Evolutionary conservation across 495 filamentous ascomycete species (phyloP).

Genomic region (Neurospora tetrasperma): DNA sequence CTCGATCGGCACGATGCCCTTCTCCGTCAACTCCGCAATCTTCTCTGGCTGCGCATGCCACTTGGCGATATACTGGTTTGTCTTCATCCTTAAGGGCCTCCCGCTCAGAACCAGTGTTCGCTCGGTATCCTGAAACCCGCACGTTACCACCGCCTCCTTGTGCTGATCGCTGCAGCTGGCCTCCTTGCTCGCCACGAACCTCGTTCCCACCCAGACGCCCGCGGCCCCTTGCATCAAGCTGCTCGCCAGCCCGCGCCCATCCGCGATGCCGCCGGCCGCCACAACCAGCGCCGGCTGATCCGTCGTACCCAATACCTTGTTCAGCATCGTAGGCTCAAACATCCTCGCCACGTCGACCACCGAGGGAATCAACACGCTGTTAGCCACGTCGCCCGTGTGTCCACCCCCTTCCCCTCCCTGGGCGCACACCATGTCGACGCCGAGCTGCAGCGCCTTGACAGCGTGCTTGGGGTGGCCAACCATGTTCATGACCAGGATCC

Average conservation of each 20-base stretch:
- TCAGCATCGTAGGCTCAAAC: constrained; percentile 45
- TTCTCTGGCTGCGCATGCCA: constrained; percentile 69
- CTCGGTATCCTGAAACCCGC: constrained; percentile 62
- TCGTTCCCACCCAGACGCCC: constrained; percentile 77
- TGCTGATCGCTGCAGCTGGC: constrained; percentile 68
- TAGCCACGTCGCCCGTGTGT: constrained; percentile 69
- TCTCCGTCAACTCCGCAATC: constrained; percentile 58
- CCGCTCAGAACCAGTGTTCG: constrained; percentile 72
- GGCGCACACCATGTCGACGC: constrained; percentile 76
- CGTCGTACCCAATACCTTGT: constrained; percentile 7
- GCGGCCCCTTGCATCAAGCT: constrained; percentile 63
- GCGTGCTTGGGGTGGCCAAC: constrained; percentile 87
- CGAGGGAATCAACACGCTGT: constrained; percentile 60
- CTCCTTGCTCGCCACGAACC: constrained; percentile 71
- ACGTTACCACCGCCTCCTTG: constrained; percentile 70
- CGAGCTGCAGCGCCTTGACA: constrained; percentile 65
- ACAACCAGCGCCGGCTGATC: constrained; percentile 53
- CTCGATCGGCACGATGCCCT: constrained; percentile 68
- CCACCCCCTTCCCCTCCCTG: constrained; percentile 75
- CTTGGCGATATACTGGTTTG: constrained; percentile 67
- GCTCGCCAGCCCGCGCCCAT: constrained; percentile 60
- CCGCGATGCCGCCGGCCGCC: constrained; percentile 64
- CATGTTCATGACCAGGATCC: constrained; percentile 88
- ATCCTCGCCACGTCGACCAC: constrained; percentile 60
- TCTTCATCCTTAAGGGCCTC: constrained; percentile 65